A percentile compares a stretch with the other conserved stretches of the same genome.
These are phyloP conservation scores for Daedalea quercina DNA, from an alignment of 768 basidiomycete genomes.

Conservation along the genomic window DNA sequence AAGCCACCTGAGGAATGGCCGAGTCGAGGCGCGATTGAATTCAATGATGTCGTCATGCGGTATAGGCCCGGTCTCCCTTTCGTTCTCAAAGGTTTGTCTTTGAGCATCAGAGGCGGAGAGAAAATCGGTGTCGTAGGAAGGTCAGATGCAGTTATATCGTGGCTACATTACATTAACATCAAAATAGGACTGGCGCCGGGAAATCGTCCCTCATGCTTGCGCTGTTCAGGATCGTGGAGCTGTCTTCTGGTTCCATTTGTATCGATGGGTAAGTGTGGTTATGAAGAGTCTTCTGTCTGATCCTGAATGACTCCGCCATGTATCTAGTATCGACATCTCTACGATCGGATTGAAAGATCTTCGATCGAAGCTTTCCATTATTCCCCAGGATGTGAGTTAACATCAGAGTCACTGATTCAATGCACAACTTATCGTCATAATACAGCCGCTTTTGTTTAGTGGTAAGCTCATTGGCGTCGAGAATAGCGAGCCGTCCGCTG, in stretches of 20 bases:
- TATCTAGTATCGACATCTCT: conserved; percentile 52
- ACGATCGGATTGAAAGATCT: conserved; percentile 62
- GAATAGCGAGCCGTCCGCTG: background rate
- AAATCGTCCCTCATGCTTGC: conserved; percentile 60
- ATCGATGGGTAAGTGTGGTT: conserved; percentile 49
- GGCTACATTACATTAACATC: background rate
- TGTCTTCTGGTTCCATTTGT: conserved; percentile 48
- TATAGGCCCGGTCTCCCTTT: conserved; percentile 70
- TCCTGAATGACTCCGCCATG: background rate
- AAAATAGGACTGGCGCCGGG: conserved; percentile 42
- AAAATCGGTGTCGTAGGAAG: conserved; percentile 76
- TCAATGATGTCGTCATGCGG: conserved; percentile 51
- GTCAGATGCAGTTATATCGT: conserved; percentile 9
- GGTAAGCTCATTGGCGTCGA: conserved; percentile 25
- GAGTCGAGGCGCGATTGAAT: conserved; percentile 46
- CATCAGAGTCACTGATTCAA: no score
- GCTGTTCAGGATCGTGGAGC: conserved; percentile 65
- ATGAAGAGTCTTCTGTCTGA: background rate
- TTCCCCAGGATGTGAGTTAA: conserved; percentile 56
- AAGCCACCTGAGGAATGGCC: conserved; percentile 65
- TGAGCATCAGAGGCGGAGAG: conserved; percentile 59
- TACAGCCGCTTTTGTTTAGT: conserved; percentile 49
- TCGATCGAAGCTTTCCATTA: conserved; percentile 52
- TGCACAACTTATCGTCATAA: background rate
- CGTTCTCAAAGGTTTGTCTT: conserved; percentile 57